Conservation (phyloP, 306 rosid species). For the Glycine tomentella region DNA sequence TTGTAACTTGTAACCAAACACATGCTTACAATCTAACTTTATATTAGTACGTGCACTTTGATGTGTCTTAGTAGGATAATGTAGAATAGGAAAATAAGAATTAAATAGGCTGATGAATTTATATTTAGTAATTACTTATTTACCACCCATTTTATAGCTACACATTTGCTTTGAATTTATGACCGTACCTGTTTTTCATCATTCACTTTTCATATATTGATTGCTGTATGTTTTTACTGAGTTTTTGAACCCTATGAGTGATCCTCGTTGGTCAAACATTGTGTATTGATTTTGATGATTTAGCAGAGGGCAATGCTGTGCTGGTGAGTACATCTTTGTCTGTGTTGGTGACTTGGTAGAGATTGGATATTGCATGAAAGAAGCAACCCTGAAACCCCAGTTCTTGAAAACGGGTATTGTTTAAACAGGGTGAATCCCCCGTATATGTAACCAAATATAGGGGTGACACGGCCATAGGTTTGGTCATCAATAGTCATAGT, state of each 20-base stretch:
- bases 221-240: not conserved
- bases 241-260: not conserved
- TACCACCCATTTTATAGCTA: not conserved
- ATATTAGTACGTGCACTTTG: not conserved
- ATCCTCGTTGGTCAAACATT: slow-evolving; percentile 37
- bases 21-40: not conserved
- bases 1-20: no score
- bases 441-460: slow-evolving; percentile 40
- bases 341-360: slow-evolving; percentile 21
- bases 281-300: slow-evolving; percentile 40
- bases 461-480: slow-evolving; percentile 10
- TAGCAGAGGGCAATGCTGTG: slow-evolving; percentile 22
- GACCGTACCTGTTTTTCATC: not conserved
- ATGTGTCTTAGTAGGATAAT: not conserved
- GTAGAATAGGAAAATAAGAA: not conserved
- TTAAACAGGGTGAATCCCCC: slow-evolving; percentile 27
- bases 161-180: not conserved
- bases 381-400: slow-evolving; percentile 52
- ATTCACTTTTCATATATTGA: slow-evolving; percentile 8
- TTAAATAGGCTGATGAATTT: slow-evolving; percentile 9
- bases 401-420: slow-evolving; percentile 45
- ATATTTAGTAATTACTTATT: not conserved
- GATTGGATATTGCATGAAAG: slow-evolving; percentile 44
- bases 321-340: slow-evolving; percentile 38
- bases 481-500: slow-evolving; percentile 18